These are phyloP conservation scores for Luffa acutangula DNA, from an alignment of 306 rosid species.

Conservation along the genomic window DNA sequence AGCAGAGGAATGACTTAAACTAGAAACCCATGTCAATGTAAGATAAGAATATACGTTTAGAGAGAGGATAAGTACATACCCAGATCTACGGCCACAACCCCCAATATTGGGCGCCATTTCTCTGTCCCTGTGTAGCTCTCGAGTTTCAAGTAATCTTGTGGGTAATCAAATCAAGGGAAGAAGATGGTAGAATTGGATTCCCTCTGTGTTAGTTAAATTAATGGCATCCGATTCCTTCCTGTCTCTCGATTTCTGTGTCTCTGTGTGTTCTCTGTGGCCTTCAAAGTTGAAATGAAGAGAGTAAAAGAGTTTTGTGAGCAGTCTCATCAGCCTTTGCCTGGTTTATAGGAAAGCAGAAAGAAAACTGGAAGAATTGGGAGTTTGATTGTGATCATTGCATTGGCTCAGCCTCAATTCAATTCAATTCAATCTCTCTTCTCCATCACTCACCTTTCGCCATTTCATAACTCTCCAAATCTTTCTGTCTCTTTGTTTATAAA, in stretches of 20 bases:
- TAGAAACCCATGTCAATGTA: neutral
- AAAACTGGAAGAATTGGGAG: neutral
- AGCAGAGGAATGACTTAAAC: neutral
- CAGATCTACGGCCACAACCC: neutral
- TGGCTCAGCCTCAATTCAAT: neutral
- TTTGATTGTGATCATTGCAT: neutral
- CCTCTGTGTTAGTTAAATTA: neutral
- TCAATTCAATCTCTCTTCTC: neutral
- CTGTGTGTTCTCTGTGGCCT: neutral
- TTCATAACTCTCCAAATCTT: neutral
- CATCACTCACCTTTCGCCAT: constrained; percentile 6
- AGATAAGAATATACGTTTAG: neutral
- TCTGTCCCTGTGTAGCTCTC: neutral
- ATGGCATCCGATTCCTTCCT: neutral
- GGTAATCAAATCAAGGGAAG: neutral
- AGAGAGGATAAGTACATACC: constrained; percentile 2
- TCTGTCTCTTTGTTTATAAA: too few species aligned
- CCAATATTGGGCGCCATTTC: neutral
- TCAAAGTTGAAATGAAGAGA: neutral
- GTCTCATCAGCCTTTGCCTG: constrained; percentile 1
- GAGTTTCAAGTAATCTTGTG: neutral
- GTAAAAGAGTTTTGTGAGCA: neutral
- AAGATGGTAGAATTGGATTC: neutral
- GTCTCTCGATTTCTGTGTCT: neutral
- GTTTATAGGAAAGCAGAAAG: neutral